These are phyloP conservation scores for Bisporella sp. DNA, from an alignment of 2,329 filamentous ascomycete genomes.

Conservation along the genomic window DNA sequence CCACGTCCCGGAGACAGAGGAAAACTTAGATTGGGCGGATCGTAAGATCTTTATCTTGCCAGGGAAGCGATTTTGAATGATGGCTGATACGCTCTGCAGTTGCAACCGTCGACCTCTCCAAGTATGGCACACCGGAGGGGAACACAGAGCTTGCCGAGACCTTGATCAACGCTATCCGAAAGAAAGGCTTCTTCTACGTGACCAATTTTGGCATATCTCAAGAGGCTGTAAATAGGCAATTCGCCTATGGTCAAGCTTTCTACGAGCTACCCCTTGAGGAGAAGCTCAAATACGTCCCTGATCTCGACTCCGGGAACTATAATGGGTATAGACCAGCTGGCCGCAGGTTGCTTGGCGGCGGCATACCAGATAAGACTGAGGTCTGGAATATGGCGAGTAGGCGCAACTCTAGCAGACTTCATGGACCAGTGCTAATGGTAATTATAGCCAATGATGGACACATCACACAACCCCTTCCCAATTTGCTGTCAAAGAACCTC, in stretches of 20 bases:
- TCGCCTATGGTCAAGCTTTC: slow-evolving; percentile 51
- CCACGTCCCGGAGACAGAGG: slow-evolving; percentile 36
- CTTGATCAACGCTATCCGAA: slow-evolving; percentile 43
- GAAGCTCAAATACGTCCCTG: slow-evolving; percentile 48
- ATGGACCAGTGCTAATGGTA: too few relatives aligned
- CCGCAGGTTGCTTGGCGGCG: slow-evolving; percentile 4
- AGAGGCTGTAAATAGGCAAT: slow-evolving; percentile 53
- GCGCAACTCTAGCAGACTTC: too few relatives aligned
- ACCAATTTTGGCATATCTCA: slow-evolving; percentile 55
- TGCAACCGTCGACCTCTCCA: slow-evolving; percentile 44
- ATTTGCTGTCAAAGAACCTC: slow-evolving; percentile 39
- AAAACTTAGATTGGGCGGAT: slow-evolving; percentile 41
- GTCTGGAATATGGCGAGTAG: background rate
- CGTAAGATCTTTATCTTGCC: slow-evolving; percentile 5
- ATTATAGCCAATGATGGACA: too few relatives aligned
- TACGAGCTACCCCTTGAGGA: slow-evolving; percentile 50
- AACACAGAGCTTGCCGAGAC: slow-evolving; percentile 44
- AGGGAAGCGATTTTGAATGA: too few relatives aligned
- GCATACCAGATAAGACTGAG: background rate
- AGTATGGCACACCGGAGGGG: slow-evolving; percentile 40
- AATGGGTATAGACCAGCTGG: slow-evolving; percentile 48
- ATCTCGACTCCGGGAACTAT: slow-evolving; percentile 46
- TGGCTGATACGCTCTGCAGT: slow-evolving; percentile 16
- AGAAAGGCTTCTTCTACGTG: slow-evolving; percentile 55
- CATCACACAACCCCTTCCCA: slow-evolving; percentile 38